Percentiles rank a stretch among this genome's conserved stretches.
Evolutionary conservation across 495 filamentous ascomycete genomes (phyloP).

Genomic region (Neohortaea acidophila): DNA sequence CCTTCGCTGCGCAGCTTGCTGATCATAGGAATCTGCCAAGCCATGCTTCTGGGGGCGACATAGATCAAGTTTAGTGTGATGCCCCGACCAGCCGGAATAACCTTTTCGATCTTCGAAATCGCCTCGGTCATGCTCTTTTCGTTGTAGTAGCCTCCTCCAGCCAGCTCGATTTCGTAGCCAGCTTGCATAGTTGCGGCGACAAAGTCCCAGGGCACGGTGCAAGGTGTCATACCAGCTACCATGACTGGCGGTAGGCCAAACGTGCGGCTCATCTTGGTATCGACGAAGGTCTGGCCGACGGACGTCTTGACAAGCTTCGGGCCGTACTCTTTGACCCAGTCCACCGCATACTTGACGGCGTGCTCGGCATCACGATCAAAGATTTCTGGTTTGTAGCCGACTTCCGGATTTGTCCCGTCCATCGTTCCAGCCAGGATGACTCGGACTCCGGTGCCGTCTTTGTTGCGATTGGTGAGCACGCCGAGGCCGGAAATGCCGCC

Average conservation of each 20-base stretch:
- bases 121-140: conserved; percentile 80
- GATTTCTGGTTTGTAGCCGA: conserved; percentile 92
- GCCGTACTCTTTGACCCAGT: conserved; percentile 95
- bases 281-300: conserved; percentile 71
- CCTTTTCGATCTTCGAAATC: conserved; percentile 74
- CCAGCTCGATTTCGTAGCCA: conserved; percentile 85
- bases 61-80: conserved; percentile 94
- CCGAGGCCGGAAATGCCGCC: conserved; percentile 92
- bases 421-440: conserved; percentile 86
- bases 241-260: conserved; percentile 79
- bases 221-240: conserved; percentile 93
- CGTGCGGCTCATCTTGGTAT: conserved; percentile 93
- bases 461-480: conserved; percentile 93
- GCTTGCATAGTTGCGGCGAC: conserved; percentile 92
- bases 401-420: conserved; percentile 72
- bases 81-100: conserved; percentile 76
- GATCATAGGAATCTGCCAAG: conserved; percentile 90
- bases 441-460: conserved; percentile 91
- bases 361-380: conserved; percentile 90
- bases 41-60: conserved; percentile 90
- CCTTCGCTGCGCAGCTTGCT: conserved; percentile 71
- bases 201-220: conserved; percentile 89
- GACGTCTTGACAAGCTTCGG: conserved; percentile 78
- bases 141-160: conserved; percentile 85
- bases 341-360: conserved; percentile 86